Evolutionary conservation across 306 rosid species (phyloP).

Genomic region (Echinosophora koreensis): DNA sequence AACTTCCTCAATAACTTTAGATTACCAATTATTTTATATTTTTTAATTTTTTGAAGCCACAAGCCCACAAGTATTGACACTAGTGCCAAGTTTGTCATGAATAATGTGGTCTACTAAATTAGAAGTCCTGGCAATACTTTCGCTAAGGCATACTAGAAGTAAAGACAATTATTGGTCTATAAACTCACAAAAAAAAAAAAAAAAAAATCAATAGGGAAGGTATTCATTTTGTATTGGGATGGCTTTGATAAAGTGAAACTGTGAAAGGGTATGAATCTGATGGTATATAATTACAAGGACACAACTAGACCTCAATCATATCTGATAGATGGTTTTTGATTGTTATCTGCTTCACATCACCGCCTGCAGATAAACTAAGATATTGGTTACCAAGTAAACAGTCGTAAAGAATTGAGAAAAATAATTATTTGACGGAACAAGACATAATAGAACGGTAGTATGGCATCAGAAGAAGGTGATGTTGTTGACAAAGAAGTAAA

Average conservation of each 20-base stretch:
- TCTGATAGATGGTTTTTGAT: conserved; percentile 75
- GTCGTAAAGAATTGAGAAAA: conserved; percentile 34
- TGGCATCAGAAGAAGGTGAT: conserved; percentile 40
- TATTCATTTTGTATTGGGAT: conserved; percentile 39
- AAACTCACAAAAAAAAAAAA: conserved; percentile 22
- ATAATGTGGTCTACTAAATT: conserved; percentile 22
- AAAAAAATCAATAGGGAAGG: background rate
- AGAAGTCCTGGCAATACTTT: conserved; percentile 13
- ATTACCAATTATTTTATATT: conserved; percentile 28
- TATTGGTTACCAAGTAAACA: conserved; percentile 53
- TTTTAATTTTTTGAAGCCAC: conserved; percentile 25
- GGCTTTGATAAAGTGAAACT: conserved; percentile 24
- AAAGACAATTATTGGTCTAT: conserved; percentile 22
- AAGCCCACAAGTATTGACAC: conserved; percentile 1
- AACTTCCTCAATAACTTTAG: conserved; percentile 29
- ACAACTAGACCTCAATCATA: conserved; percentile 89
- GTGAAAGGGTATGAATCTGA: conserved; percentile 44
- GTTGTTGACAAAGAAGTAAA: conserved; percentile 35
- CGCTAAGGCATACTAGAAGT: background rate
- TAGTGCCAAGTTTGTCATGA: conserved; percentile 26
- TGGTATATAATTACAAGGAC: conserved; percentile 53
- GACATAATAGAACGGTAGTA: conserved; percentile 13
- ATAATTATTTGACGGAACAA: conserved; percentile 2
- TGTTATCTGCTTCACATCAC: conserved; percentile 95
- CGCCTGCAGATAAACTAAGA: conserved; percentile 92